Evolutionary conservation across 73 alveolate genomes (phyloP).

Genomic region (Tetrahymena elliotti): DNA sequence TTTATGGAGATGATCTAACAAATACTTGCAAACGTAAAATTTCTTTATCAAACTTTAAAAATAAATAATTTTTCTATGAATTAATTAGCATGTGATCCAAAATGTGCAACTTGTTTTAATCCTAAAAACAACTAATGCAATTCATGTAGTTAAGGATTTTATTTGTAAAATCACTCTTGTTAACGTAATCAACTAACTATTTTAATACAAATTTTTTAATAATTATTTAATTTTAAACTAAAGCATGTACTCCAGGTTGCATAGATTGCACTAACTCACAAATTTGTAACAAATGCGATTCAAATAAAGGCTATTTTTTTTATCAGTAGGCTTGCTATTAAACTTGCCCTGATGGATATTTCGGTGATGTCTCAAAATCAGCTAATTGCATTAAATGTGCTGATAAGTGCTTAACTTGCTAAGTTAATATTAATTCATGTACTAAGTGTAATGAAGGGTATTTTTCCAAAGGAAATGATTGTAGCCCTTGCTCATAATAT

Average conservation of each 20-base stretch:
- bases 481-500: background rate
- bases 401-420: background rate
- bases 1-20: background rate
- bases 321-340: background rate
- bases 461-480: background rate
- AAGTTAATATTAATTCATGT: background rate
- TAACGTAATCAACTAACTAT: background rate
- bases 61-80: background rate
- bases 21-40: background rate
- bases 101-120: background rate
- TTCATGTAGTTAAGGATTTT: background rate
- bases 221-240: background rate
- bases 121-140: background rate
- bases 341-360: background rate
- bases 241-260: background rate
- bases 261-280: background rate
- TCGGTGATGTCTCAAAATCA: background rate
- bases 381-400: background rate
- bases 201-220: background rate
- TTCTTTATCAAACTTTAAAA: background rate
- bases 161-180: background rate
- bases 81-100: background rate
- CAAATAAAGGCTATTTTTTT: background rate
- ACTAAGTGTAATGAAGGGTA: background rate
- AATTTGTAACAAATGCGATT: background rate